Conservation (phyloP, 2,329 filamentous ascomycete species). For the Mollisiaceae sp. region DNA sequence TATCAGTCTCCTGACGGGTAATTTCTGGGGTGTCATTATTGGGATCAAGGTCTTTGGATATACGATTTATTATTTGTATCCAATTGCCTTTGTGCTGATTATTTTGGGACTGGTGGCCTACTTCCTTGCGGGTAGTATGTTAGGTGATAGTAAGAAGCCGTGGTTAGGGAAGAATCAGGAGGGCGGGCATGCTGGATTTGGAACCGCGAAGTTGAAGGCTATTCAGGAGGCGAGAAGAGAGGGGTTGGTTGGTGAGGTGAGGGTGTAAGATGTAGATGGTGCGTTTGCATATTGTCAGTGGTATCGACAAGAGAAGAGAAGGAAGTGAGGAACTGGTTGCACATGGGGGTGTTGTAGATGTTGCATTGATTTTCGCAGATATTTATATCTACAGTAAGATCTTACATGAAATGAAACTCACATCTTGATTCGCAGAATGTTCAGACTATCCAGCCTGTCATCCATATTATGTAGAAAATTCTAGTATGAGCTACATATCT, state of each 20-base stretch:
- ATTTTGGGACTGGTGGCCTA: slow-evolving; percentile 85
- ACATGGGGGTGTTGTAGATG: no score
- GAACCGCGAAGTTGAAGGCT: slow-evolving; percentile 82
- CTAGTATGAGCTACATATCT: no score
- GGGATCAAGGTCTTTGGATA: slow-evolving; percentile 85
- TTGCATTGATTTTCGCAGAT: no score
- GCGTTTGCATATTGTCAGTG: no score
- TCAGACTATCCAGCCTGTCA: no score
- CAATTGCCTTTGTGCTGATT: slow-evolving; percentile 93
- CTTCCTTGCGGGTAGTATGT: slow-evolving; percentile 79
- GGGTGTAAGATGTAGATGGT: no score
- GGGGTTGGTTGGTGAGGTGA: slow-evolving; percentile 29
- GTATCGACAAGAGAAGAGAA: no score
- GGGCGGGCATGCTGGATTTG: slow-evolving; percentile 76
- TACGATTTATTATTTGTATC: slow-evolving; percentile 86
- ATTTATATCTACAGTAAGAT: no score
- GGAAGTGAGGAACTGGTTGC: no score
- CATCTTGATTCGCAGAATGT: no score
- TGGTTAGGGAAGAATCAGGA: slow-evolving; percentile 93
- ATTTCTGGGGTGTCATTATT: slow-evolving; percentile 97
- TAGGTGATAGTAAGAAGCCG: slow-evolving; percentile 91
- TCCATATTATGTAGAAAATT: no score
- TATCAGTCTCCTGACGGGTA: slow-evolving; percentile 89
- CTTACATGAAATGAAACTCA: no score
- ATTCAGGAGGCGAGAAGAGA: slow-evolving; percentile 56